phyloP scores from a whole-genome alignment of 345 rosid genomes.

The Pseudoturritis turrita region DNA sequence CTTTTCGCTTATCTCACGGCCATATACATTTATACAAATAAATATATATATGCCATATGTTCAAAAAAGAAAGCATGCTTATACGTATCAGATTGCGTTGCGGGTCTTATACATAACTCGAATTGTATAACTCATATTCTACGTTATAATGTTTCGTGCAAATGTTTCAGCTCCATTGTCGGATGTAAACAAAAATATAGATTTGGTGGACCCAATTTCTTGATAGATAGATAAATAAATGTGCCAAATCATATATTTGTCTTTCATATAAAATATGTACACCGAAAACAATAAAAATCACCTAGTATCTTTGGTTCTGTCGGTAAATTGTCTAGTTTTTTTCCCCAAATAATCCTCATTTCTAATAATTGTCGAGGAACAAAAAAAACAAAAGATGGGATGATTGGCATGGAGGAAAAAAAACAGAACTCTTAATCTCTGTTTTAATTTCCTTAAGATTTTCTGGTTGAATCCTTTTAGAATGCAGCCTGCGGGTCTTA shows the following conservation, averaged over 20 bases:
- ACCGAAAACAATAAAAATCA: not conserved
- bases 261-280: not conserved
- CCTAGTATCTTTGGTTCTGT: not conserved
- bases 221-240: not conserved
- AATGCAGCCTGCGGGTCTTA: not conserved
- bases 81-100: not conserved
- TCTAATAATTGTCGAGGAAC: not conserved
- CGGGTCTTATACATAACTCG: conserved; percentile 4
- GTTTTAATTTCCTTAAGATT: not conserved
- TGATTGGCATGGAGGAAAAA: not conserved
- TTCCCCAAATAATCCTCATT: not conserved
- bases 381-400: not conserved
- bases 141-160: conserved; percentile 19
- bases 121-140: conserved; percentile 9
- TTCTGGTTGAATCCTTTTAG: not conserved
- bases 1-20: conserved; percentile 1
- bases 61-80: not conserved
- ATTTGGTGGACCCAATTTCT: conserved; percentile 21
- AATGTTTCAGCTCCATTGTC: conserved; percentile 19
- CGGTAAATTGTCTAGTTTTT: conserved; percentile 5
- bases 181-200: conserved; percentile 1
- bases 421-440: not conserved
- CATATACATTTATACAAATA: not conserved
- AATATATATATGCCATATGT: not conserved
- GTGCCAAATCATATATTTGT: not conserved